Evolutionary conservation across 768 basidiomycete species (phyloP).

Genomic region (Hysterangium stoloniferum): DNA sequence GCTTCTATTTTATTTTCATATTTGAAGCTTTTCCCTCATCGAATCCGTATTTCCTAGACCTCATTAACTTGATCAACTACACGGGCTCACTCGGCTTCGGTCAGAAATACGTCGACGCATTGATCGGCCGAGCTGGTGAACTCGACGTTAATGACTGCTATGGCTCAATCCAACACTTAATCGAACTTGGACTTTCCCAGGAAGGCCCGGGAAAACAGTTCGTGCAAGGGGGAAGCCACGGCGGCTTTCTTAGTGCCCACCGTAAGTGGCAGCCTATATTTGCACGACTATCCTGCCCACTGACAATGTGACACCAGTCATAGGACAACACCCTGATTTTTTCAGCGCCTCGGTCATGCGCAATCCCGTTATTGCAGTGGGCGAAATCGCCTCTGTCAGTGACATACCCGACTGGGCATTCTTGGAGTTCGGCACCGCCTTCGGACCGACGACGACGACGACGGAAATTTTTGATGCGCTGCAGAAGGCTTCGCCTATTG

Average conservation of each 20-base stretch:
- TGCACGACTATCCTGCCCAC: not conserved
- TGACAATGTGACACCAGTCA: conserved; percentile 33
- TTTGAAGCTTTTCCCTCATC: conserved; percentile 2
- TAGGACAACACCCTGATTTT: conserved; percentile 51
- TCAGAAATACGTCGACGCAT: conserved; percentile 43
- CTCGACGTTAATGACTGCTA: conserved; percentile 63
- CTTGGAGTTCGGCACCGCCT: conserved; percentile 35
- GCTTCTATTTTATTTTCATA: conserved; percentile 15
- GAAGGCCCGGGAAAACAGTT: conserved; percentile 44
- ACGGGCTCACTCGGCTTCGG: conserved; percentile 63
- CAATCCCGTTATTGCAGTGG: conserved; percentile 62
- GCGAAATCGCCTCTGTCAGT: conserved; percentile 39
- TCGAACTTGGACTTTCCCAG: conserved; percentile 40
- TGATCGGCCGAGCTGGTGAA: conserved; percentile 53
- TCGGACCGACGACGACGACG: conserved; percentile 32
- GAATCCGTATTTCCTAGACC: conserved; percentile 37
- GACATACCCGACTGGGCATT: conserved; percentile 67
- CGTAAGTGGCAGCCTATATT: conserved; percentile 35
- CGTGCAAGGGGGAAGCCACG: conserved; percentile 61
- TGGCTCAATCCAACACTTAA: conserved; percentile 42
- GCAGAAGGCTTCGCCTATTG: conserved; percentile 47
- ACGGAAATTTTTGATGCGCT: conserved; percentile 38
- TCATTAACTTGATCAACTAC: conserved; percentile 56
- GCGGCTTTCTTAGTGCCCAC: conserved; percentile 56
- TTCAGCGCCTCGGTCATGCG: conserved; percentile 57